A percentile compares a stretch with the other conserved stretches of the same genome.
Evolutionary conservation across 495 filamentous ascomycete species (phyloP).

Genomic region (Astrothelium subdiscretum): DNA sequence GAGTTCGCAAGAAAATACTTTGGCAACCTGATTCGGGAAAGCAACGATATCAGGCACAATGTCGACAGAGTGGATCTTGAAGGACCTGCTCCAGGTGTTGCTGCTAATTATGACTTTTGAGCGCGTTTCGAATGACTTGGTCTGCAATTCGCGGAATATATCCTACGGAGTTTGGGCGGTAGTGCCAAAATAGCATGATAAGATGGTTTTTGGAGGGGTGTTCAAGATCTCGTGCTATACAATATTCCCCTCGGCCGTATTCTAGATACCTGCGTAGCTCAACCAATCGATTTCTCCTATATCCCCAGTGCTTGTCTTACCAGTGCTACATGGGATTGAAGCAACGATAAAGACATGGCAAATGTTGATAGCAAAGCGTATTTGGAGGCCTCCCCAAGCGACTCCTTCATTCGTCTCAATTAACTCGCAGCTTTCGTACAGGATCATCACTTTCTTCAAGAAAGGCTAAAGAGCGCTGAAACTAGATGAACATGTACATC

Average conservation of each 20-base stretch:
- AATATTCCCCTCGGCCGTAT: neutral
- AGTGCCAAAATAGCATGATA: neutral
- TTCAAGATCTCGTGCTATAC: neutral
- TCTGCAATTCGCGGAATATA: too few relatives aligned
- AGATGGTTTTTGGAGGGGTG: neutral
- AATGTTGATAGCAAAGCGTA: too few relatives aligned
- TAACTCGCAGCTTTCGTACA: too few relatives aligned
- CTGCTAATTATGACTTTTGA: conserved; percentile 12
- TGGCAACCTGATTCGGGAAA: conserved; percentile 67
- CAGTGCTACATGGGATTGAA: too few relatives aligned
- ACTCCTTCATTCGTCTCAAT: too few relatives aligned
- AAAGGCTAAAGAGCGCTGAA: too few relatives aligned
- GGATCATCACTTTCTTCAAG: too few relatives aligned
- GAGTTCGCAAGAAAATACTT: conserved; percentile 45
- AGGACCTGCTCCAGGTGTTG: conserved; percentile 42
- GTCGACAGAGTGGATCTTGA: conserved; percentile 78
- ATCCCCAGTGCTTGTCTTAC: too few relatives aligned
- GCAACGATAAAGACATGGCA: too few relatives aligned
- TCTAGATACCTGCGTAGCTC: neutral
- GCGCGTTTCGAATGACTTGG: neutral
- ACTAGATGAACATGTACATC: too few relatives aligned
- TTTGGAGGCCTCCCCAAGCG: too few relatives aligned
- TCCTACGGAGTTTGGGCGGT: neutral
- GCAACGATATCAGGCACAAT: conserved; percentile 53
- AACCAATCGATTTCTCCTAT: neutral